Evolutionary conservation across 2,329 filamentous ascomycete genomes (phyloP), one percentile per base, ranked within the genome.

Genomic region (Penicillium psychrosexuale): DNA sequence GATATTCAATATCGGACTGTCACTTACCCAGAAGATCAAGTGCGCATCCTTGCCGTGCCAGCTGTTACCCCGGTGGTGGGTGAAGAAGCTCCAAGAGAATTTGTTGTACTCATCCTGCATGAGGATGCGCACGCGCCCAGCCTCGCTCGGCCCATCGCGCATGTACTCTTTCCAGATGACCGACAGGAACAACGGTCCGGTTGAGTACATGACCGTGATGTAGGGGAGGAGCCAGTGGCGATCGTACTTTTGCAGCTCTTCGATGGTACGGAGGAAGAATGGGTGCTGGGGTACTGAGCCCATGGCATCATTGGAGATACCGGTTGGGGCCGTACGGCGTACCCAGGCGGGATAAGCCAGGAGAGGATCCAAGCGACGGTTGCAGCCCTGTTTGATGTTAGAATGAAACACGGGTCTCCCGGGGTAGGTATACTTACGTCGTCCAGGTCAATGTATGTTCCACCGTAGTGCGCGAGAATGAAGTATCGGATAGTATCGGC

Each of bases 251-350:
- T 84, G 80, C n/a, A 92, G 76, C 12, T 81, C 79, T 59, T 88
- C 81, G 63, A 90, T 88, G 37, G 88, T 85, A 46, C 80, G 79
- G 47, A 85, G 77, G 77, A 91, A 91, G 76, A 90, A 90, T 0
- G 88, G 88, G 64, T 92, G 89, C 57, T 84, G 80, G 0, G 86
- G 84, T 0, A 89, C 80, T 15, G 87, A 76, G 46, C 87, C 87
- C 88, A 92, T 91, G 38, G 86, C 86, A 66, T 92, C 89, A 76
- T 92, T 92, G 61, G 86, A 89, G 63, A 92, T 89, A 59, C 89
- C 89, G 1, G 89, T 92, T 2, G 89, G 89, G 3, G 82, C 76
- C 0, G 89, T 92, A 60, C 84, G 83, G 61, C 87, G 84, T 13
- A 89, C 78, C 82, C 85, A 90, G 39, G 87, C 85, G 17, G 84